Evolutionary conservation across 1,139 yeast genomes (phyloP).

Genomic region (Diutina mesorugosa): DNA sequence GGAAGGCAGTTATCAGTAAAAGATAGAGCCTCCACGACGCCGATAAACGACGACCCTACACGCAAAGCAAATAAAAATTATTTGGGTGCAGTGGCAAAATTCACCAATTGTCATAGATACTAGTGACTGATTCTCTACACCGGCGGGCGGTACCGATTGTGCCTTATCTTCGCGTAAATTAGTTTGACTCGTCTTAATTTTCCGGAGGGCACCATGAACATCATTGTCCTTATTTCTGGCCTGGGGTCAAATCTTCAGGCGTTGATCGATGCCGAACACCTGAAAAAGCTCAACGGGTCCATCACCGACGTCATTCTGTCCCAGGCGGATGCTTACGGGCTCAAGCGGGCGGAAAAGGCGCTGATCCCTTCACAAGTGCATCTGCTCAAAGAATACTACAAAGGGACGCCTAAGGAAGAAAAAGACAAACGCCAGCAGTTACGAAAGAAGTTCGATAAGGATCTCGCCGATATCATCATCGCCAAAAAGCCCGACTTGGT

Average conservation of each 20-base stretch:
- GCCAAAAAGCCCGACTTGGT: constrained; percentile 62
- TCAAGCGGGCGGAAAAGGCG: constrained; percentile 61
- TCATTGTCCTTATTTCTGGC: constrained; percentile 83
- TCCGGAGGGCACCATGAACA: constrained; percentile 7
- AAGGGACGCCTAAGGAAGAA: constrained; percentile 56
- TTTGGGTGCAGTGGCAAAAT: too few relatives aligned
- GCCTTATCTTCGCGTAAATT: not conserved
- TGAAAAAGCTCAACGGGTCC: constrained; percentile 34
- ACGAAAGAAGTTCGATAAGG: constrained; percentile 62
- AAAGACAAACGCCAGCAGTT: constrained; percentile 42
- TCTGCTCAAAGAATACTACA: constrained; percentile 60
- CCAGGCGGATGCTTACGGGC: constrained; percentile 69
- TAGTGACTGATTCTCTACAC: too few relatives aligned
- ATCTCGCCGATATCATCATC: constrained; percentile 58
- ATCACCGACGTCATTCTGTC: constrained; percentile 77
- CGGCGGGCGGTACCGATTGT: not conserved
- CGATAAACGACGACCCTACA: too few relatives aligned
- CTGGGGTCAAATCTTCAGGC: constrained; percentile 93
- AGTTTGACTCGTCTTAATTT: constrained; percentile 1
- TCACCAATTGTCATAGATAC: too few relatives aligned
- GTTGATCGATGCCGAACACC: constrained; percentile 57
- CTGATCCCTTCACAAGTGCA: constrained; percentile 61
- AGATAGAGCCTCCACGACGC: too few relatives aligned
- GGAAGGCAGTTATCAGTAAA: too few relatives aligned
- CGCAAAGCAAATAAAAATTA: too few relatives aligned